Base-by-base conservation (phyloP, 2,329 filamentous ascomycete species). In the Teratosphaeria viscida region DNA sequence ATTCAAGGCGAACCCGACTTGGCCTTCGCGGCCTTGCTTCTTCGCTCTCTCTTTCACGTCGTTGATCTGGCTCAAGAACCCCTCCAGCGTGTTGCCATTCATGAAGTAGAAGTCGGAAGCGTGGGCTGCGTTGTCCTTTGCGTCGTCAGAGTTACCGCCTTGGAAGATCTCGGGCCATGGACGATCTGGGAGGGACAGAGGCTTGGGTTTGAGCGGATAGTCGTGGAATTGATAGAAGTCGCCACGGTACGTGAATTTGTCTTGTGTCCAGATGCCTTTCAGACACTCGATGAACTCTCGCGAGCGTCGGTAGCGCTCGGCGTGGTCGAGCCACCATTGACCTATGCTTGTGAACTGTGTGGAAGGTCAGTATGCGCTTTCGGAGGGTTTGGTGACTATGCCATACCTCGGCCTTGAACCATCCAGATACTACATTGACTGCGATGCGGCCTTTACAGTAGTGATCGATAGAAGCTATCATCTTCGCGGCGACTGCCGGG, bases 61-160 rank as follows among this genome's bases (percentile, higher is more conserved):
- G 1, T 68, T 68, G 52, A 82, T 81, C 65, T 82, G 79, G 10
- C 70, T 69, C 52, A 78, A 74, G 67, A 82, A 81, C 2, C 78
- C 78, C 57, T 81, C 79, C 10, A 81, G 74, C 2, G 79, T 79
- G 64, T 81, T 81, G n/a, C 79, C 79, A 64, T 81, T 82, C 78
- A 81, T 81, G 64, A 81, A 82, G 63, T 81, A 82, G 70, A 77
- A 81, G 60, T 81, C 79, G 2, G 72, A 75, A 2, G 77, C 79
- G 26, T 73, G 67, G 0, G 76, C 78, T 0, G 77, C 78, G 57
- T 81, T 81, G 32, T 77, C 74, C 6, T 78, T 71, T 0, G 79
- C 79, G 61, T 81, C 79, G 56, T 79, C 74, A 32, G 74, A 77
- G 65, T 81, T 82, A 2, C 79, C 79, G 11, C 79, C 79, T 65